Percentiles rank a stretch among this genome's conserved stretches.
Evolutionary conservation across 495 filamentous ascomycete species (phyloP).

Genomic region (Durotheca rogersii): DNA sequence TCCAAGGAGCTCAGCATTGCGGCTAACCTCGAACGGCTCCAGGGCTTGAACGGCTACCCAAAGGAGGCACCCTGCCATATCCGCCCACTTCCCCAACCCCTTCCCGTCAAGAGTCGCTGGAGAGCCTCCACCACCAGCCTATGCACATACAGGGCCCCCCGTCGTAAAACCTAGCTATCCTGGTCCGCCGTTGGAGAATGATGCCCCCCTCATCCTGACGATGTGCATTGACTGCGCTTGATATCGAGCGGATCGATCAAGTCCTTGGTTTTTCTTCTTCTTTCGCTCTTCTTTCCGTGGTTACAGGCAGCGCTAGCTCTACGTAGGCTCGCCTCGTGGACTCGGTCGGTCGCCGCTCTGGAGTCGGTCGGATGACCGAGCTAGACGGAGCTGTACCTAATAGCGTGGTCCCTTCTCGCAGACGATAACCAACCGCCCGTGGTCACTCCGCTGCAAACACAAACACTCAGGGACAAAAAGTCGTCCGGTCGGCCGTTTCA

Average conservation of each 20-base stretch:
- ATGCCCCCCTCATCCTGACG: not conserved
- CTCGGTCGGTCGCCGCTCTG: not conserved
- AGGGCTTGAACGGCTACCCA: conserved; percentile 21
- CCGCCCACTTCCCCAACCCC: conserved; percentile 3
- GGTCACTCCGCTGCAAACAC: too few relatives aligned
- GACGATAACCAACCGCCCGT: not conserved
- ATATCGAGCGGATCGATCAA: conserved; percentile 1
- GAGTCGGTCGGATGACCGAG: not conserved
- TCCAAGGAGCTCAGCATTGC: conserved; percentile 12
- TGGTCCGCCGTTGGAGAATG: not conserved
- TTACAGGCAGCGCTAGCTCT: too few relatives aligned
- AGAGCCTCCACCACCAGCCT: conserved; percentile 5
- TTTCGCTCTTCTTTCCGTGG: too few relatives aligned
- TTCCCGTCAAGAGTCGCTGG: conserved; percentile 7
- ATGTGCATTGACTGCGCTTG: not conserved
- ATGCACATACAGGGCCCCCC: not conserved
- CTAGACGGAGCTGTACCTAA: not conserved
- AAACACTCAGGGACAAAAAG: not conserved
- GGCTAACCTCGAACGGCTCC: conserved; percentile 26
- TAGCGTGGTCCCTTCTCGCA: too few relatives aligned
- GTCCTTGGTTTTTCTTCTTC: too few relatives aligned
- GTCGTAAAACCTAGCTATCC: not conserved
- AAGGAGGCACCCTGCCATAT: conserved; percentile 21
- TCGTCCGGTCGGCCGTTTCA: conserved; percentile 7
- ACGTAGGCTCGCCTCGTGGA: not conserved